These are phyloP conservation scores for Phaeoacremonium minimum DNA, from an alignment of 2,329 filamentous ascomycete species.

Conservation along the genomic window DNA sequence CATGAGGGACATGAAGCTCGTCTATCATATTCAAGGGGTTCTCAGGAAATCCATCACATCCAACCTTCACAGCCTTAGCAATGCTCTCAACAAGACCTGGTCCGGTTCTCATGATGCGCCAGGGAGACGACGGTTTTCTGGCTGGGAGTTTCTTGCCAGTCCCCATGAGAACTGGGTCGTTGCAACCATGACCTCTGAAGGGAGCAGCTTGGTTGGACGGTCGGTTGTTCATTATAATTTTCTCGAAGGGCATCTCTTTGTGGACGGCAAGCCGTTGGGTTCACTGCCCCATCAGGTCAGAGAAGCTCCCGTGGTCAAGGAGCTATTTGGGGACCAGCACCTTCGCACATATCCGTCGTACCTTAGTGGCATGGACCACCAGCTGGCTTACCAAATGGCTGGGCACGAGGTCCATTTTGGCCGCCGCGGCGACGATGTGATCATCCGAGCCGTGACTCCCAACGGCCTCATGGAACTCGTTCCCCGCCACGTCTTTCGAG, in stretches of 20 bases:
- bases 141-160: too few species aligned
- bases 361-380: slow-evolving; percentile 48
- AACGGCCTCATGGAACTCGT: slow-evolving; percentile 26
- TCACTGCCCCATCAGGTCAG: slow-evolving; percentile 49
- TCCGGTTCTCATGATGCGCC: slow-evolving; percentile 23
- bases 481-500: slow-evolving; percentile 22
- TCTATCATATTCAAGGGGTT: slow-evolving; percentile 25
- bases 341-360: slow-evolving; percentile 48
- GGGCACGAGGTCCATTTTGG: slow-evolving; percentile 52
- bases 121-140: too few species aligned
- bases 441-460: slow-evolving; percentile 35
- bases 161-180: slow-evolving; percentile 27
- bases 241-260: slow-evolving; percentile 26
- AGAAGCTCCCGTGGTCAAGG: slow-evolving; percentile 31
- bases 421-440: slow-evolving; percentile 26
- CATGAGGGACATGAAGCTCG: slow-evolving; percentile 40
- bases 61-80: slow-evolving; percentile 16
- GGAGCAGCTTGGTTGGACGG: too few species aligned
- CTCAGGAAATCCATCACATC: slow-evolving; percentile 28
- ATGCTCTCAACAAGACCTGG: slow-evolving; percentile 36
- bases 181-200: slow-evolving; percentile 15
- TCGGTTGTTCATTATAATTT: slow-evolving; percentile 29
- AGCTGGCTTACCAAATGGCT: slow-evolving; percentile 23
- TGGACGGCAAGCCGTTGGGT: slow-evolving; percentile 27
- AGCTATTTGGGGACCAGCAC: slow-evolving; percentile 49